Evolutionary conservation across 768 basidiomycete genomes (phyloP), one percentile per base, ranked within the genome.

Genomic region (Termitomyces sp.): DNA sequence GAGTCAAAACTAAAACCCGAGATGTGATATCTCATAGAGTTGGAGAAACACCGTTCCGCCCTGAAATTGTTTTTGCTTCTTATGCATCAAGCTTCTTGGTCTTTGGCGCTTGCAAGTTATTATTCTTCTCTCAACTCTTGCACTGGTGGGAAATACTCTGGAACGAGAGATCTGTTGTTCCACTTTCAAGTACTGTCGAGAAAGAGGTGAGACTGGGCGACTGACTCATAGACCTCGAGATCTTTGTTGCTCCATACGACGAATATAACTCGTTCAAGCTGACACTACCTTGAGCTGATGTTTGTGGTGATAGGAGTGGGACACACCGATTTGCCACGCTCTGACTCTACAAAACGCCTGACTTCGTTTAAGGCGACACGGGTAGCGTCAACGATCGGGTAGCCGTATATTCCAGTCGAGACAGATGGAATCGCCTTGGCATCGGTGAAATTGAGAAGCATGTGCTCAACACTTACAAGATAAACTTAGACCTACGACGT

Each of bases 381-480:
- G 0, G 92, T 86, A 0, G 91, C 92, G 62, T 83, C 84, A 46
- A 73, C 71, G 47, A 91, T 84, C 1, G 91, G 92, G 70, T 93
- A 93, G 3, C 86, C 81, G 61, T 91, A 94, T 16, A 91, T 75
- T 0, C 81, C 92, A 0, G 91, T 92, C 4, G 91, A 93, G 53
- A 94, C 83, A 6, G 84, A 86, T 6, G 88, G 87, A 63, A 93
- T 92, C 4, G 90, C 90, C 92, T 93, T 20, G 15, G 39, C 8
- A 50, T 31, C 33, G 6, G 34, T 27, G 8, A 27, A 30, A 27
- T 41, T 24, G 41, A 49, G 15, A 48, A 42, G 20, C 31, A 18
- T 46, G 24, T 20, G 18, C 39, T 41, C n/a, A 6, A 15, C 8
- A 12, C 24, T 27, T 37, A 39, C 11, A 9, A 18, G 46, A 3